A percentile compares a stretch with the other conserved stretches of the same genome.
Conservation (phyloP, 257 asterid genomes). For the Plantago ovata region DNA sequence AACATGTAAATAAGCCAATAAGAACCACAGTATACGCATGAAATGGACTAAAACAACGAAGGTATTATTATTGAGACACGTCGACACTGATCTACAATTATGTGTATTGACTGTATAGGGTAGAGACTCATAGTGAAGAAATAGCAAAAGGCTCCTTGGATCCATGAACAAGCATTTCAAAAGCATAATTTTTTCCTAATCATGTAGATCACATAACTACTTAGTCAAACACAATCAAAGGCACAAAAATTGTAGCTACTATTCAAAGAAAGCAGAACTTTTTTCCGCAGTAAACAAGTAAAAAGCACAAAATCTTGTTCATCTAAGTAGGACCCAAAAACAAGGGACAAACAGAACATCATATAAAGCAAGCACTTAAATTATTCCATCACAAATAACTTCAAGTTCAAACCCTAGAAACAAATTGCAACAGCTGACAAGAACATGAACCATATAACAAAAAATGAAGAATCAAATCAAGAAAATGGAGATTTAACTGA, state of each 20-base stretch:
- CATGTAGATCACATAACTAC: not conserved
- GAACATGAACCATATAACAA: not conserved
- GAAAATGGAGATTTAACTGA: not conserved
- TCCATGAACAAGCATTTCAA: too few species aligned
- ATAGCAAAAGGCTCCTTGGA: too few species aligned
- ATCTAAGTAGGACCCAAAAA: not conserved
- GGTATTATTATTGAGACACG: too few species aligned
- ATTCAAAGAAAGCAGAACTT: not conserved
- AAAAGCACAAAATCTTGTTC: too few species aligned
- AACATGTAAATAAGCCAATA: slow-evolving; percentile 2
- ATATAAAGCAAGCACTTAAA: not conserved
- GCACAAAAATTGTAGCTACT: not conserved
- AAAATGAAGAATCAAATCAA: not conserved
- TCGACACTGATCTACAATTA: too few species aligned
- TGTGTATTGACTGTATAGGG: too few species aligned
- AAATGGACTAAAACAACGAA: not conserved
- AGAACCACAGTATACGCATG: not conserved
- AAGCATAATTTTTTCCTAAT: too few species aligned
- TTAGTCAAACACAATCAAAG: not conserved
- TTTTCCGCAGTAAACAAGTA: not conserved
- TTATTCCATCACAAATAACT: not conserved
- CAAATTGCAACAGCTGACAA: not conserved
- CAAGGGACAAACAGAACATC: not conserved
- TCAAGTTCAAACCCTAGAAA: not conserved
- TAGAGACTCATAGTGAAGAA: too few species aligned